Evolutionary conservation across 163 green algal species (phyloP).

Genomic region (Smithsoniella earleae): DNA sequence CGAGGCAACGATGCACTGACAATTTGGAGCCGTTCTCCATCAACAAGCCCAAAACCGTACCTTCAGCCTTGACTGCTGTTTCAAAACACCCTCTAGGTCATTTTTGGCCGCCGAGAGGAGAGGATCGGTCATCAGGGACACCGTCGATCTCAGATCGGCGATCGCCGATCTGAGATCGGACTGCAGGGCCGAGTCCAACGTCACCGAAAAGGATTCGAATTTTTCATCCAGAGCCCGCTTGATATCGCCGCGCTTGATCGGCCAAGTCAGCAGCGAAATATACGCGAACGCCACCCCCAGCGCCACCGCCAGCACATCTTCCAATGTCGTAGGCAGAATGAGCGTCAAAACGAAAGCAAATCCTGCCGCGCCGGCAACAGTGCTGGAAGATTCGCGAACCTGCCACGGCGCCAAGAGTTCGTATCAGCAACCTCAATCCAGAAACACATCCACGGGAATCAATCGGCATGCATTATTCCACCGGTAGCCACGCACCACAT

Average conservation of each 20-base stretch:
- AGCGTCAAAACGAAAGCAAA: constrained; percentile 51
- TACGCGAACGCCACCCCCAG: constrained; percentile 52
- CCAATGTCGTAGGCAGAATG: constrained; percentile 59
- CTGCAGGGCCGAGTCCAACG: background rate
- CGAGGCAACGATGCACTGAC: no score
- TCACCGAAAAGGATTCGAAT: background rate
- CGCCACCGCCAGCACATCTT: constrained; percentile 69
- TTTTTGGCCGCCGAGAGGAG: background rate
- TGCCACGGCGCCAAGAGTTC: no score
- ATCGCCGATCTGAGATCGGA: background rate
- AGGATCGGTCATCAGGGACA: background rate
- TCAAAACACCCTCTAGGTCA: background rate
- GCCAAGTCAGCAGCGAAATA: constrained; percentile 63
- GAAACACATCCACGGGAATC: no score
- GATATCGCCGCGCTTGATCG: constrained; percentile 56
- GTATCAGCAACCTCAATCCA: no score
- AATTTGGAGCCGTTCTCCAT: no score
- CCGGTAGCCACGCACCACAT: constrained; percentile 41
- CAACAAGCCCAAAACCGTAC: no score
- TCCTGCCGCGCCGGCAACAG: constrained; percentile 39
- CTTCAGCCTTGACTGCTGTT: background rate
- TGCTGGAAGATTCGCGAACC: background rate
- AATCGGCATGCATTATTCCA: no score
- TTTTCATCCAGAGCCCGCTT: constrained; percentile 40
- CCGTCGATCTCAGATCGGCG: background rate